Base-by-base conservation (phyloP, 768 basidiomycete genomes). In the Boletus reticulatus region DNA sequence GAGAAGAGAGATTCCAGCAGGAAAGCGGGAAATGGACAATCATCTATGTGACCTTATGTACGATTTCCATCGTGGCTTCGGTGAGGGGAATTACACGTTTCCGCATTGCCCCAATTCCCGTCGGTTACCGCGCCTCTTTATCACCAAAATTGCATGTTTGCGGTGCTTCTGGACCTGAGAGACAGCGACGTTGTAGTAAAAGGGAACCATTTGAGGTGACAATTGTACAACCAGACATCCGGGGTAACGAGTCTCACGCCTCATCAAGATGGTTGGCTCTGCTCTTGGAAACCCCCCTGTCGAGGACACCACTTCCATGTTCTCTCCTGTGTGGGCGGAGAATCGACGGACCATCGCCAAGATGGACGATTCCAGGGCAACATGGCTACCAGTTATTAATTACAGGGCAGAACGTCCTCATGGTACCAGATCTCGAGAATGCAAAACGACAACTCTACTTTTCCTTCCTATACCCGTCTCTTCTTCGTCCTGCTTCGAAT, bases 11-110 rank as follows among this genome's bases (percentile, higher is more conserved):
- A 52, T 43, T 59, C 60, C 56, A 66, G 62, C 60, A 49, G 58
- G 53, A 54, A 62, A 53, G 50, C 55, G 42, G 52, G 50, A 49
- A 44, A 5, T 13, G 44, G 48, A 6, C 44, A 55, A 63, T 54
- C 52, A 56, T 51, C 47, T 48, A 56, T 7, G 49, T 24, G 53
- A 48, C 56, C 60, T 72, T 71, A 72, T 68, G 70, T 72, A 68
- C 45, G 57, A 58, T 62, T 62, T 57, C 58, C 70, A 70, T 67
- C 70, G 70, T 72, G 70, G 70, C 58, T 67, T 70, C 59, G 66
- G 70, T 36, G 70, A 73, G 70, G 29, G 50, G 53, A 53, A 39
- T 42, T 46, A 50, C 65, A 66, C 65, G 65, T 66, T 66, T 62
- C 57, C 60, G 53, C 71, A 68, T 68, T 61, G 66, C 62, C 64